Evolutionary conservation across 352 stramenopile species (phyloP).

Genomic region (Globisporangium megalacanthum): DNA sequence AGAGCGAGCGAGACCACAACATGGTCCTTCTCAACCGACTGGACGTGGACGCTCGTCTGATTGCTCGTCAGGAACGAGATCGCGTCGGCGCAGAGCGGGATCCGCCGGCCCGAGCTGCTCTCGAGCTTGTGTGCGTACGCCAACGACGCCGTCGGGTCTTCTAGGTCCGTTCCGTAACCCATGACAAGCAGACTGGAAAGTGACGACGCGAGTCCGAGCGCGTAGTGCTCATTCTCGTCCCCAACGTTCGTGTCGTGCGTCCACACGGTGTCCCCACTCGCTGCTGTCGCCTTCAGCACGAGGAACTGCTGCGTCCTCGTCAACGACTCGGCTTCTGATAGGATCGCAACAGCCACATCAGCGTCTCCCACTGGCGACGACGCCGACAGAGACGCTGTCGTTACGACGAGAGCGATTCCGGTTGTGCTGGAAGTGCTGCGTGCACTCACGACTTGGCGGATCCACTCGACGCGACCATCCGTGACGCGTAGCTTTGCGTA

Average conservation of each 20-base stretch:
- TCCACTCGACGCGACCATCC: slow-evolving; percentile 18
- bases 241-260: not conserved
- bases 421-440: slow-evolving; percentile 11
- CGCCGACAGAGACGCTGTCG: not conserved
- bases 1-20: slow-evolving; percentile 3
- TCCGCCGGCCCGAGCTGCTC: not conserved
- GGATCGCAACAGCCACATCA: not conserved
- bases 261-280: slow-evolving; percentile 4
- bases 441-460: slow-evolving; percentile 15
- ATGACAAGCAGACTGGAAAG: slow-evolving; percentile 4
- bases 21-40: slow-evolving; percentile 2
- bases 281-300: not conserved
- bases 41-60: slow-evolving; percentile 3
- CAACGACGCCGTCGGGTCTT: not conserved
- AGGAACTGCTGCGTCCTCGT: slow-evolving; percentile 7
- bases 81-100: slow-evolving; percentile 9
- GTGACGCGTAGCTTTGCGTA: slow-evolving; percentile 5
- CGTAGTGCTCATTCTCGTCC: slow-evolving; percentile 7
- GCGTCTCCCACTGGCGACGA: not conserved
- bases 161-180: not conserved
- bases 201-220: not conserved
- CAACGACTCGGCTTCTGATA: slow-evolving; percentile 2
- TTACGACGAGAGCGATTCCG: slow-evolving; percentile 1
- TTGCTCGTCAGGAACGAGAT: slow-evolving; percentile 10
- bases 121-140: slow-evolving; percentile 5